A percentile compares a stretch with the other conserved stretches of the same genome.
Evolutionary conservation across 2,329 filamentous ascomycete species (phyloP).

Genomic region (Scortechinia acanthostroma): DNA sequence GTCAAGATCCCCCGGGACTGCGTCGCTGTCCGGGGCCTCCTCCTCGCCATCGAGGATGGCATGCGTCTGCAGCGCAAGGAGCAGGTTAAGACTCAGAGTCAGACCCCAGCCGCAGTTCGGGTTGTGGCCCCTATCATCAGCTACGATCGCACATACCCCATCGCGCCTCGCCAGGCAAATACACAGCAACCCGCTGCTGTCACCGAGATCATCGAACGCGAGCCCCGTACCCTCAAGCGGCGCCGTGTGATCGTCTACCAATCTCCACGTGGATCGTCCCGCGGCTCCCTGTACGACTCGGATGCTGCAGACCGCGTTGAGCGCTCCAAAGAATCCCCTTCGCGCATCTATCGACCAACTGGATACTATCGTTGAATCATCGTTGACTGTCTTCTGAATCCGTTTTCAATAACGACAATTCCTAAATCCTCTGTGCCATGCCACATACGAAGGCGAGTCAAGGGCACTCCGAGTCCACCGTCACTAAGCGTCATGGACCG

Average conservation of each 20-base stretch:
- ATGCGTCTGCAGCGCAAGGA: conserved; percentile 11
- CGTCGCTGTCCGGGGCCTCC: conserved; percentile 20
- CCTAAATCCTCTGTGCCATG: too few relatives aligned
- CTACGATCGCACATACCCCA: conserved; percentile 20
- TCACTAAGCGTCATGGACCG: too few relatives aligned
- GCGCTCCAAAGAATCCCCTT: neutral
- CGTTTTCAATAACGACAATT: too few relatives aligned
- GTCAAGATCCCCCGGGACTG: conserved; percentile 29
- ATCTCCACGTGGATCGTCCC: conserved; percentile 13
- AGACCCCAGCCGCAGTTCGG: conserved; percentile 7
- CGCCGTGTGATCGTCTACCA: conserved; percentile 22
- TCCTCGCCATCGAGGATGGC: conserved; percentile 30
- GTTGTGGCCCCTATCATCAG: conserved; percentile 12
- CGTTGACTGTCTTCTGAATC: too few relatives aligned
- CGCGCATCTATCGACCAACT: neutral
- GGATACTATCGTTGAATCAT: neutral
- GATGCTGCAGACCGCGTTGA: neutral
- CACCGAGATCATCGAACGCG: conserved; percentile 9
- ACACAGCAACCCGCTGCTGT: neutral
- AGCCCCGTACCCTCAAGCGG: conserved; percentile 12
- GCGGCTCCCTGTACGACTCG: neutral
- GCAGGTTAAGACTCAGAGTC: neutral
- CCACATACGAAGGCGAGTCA: too few relatives aligned
- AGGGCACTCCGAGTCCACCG: too few relatives aligned
- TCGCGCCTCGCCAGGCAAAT: conserved; percentile 13